A percentile compares a stretch with the other conserved stretches of the same genome.
Conservation (phyloP, 1,284 basidiomycete species). For the Cutaneotrichosporon sp. region DNA sequence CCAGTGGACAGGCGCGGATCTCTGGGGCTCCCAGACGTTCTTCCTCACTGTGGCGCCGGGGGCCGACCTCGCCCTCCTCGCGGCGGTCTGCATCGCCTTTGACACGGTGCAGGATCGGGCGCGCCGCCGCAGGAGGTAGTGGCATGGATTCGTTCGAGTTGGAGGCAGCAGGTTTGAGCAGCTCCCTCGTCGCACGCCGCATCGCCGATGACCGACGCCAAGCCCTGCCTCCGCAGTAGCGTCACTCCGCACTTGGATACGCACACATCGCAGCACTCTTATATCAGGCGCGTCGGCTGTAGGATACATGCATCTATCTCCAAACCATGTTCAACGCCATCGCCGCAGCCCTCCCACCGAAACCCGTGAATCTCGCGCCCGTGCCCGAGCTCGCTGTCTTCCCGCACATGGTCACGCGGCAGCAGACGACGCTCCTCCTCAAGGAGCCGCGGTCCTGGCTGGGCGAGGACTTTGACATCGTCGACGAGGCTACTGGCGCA, state of each 20-base stretch:
- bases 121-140: background rate
- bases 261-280: too few relatives aligned
- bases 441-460: slow-evolving; percentile 47
- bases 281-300: too few relatives aligned
- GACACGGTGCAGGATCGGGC: slow-evolving; percentile 48
- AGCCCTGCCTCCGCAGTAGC: too few relatives aligned
- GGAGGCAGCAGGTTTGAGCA: background rate
- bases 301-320: too few relatives aligned
- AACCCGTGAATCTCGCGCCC: too few relatives aligned
- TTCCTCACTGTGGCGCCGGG: slow-evolving; percentile 52
- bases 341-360: too few relatives aligned
- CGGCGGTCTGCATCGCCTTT: slow-evolving; percentile 54
- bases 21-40: slow-evolving; percentile 50
- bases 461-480: slow-evolving; percentile 44
- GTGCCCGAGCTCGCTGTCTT: too few relatives aligned
- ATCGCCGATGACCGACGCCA: too few relatives aligned
- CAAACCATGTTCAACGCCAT: too few relatives aligned
- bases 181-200: too few relatives aligned
- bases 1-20: slow-evolving; percentile 38
- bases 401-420: slow-evolving; percentile 16
- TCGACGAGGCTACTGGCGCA: slow-evolving; percentile 46
- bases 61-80: slow-evolving; percentile 55
- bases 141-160: background rate
- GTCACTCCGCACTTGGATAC: too few relatives aligned
- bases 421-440: slow-evolving; percentile 43